Conservation (phyloP, 768 basidiomycete genomes). For the Rhizopogon sp. region DNA sequence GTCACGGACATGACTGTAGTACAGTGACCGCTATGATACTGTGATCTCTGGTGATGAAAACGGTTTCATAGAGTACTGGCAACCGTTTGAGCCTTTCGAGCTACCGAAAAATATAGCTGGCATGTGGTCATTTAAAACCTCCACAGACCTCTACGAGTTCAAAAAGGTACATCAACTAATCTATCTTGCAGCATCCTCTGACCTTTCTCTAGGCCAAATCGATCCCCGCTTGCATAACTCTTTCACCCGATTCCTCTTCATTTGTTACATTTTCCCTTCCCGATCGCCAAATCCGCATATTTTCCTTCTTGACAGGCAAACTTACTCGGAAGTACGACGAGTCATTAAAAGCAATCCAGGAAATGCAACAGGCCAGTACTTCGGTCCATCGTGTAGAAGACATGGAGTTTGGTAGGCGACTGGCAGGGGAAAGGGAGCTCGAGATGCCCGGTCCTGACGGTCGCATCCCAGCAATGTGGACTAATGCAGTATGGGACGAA, state of each 20-base stretch:
- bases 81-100: slow-evolving; percentile 83
- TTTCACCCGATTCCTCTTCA: slow-evolving; percentile 84
- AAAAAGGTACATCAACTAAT: slow-evolving; percentile 66
- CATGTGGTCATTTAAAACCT: slow-evolving; percentile 86
- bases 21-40: slow-evolving; percentile 83
- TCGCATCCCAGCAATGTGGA: slow-evolving; percentile 69
- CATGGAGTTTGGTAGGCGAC: slow-evolving; percentile 98
- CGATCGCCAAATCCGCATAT: slow-evolving; percentile 90
- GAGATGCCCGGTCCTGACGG: slow-evolving; percentile 79
- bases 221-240: slow-evolving; percentile 83
- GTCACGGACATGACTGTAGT: slow-evolving; percentile 41
- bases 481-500: slow-evolving; percentile 96
- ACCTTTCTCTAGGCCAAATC: slow-evolving; percentile 66
- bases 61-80: slow-evolving; percentile 97
- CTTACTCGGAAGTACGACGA: slow-evolving; percentile 94
- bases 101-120: slow-evolving; percentile 72
- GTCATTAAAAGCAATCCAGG: slow-evolving; percentile 85
- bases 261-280: slow-evolving; percentile 94
- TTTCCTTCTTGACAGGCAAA: slow-evolving; percentile 87
- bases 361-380: slow-evolving; percentile 99
- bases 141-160: slow-evolving; percentile 95
- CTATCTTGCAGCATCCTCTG: background rate
- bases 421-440: slow-evolving; percentile 88
- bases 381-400: slow-evolving; percentile 90
- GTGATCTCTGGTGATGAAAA: slow-evolving; percentile 93